phyloP scores from a whole-genome alignment of 1,139 yeast species.

The Sugiyamaella japonica region DNA sequence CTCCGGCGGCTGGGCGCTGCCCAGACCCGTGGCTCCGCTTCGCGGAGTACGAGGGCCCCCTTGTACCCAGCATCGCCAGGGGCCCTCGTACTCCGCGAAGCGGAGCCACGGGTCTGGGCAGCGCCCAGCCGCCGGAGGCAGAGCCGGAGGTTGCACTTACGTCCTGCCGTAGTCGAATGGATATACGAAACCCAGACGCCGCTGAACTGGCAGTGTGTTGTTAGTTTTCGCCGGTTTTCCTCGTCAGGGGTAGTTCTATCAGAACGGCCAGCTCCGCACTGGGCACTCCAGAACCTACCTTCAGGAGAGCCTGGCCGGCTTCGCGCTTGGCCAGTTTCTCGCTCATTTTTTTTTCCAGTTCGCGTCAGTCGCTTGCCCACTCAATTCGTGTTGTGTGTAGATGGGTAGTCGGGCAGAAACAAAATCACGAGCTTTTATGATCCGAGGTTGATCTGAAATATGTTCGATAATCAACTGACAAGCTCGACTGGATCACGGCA shows the following conservation, averaged over 20 bases:
- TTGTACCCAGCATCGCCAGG: too few relatives aligned
- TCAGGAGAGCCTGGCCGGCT: slow-evolving; percentile 18
- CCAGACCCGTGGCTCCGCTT: too few relatives aligned
- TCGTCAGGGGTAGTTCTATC: slow-evolving; percentile 2
- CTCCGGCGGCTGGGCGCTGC: too few relatives aligned
- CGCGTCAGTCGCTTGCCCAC: background rate
- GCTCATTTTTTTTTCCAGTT: slow-evolving; percentile 9
- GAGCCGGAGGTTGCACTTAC: slow-evolving; percentile 30
- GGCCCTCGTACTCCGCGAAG: background rate
- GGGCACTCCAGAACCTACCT: slow-evolving; percentile 6
- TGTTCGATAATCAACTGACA: too few relatives aligned
- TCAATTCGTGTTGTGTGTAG: too few relatives aligned
- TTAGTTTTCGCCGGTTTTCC: slow-evolving; percentile 8
- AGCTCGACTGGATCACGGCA: too few relatives aligned
- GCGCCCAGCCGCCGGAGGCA: background rate
- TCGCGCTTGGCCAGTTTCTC: slow-evolving; percentile 12
- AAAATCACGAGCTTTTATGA: too few relatives aligned
- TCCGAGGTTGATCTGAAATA: too few relatives aligned
- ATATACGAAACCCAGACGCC: slow-evolving; percentile 66
- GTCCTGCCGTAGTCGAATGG: slow-evolving; percentile 67
- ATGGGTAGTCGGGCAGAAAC: too few relatives aligned
- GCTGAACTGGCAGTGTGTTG: slow-evolving; percentile 38
- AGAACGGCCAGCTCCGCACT: background rate
- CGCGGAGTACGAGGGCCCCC: too few relatives aligned
- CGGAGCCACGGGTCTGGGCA: background rate